Evolutionary conservation across 2,329 filamentous ascomycete species (phyloP).

Genomic region (Nigrospora sphaerica): DNA sequence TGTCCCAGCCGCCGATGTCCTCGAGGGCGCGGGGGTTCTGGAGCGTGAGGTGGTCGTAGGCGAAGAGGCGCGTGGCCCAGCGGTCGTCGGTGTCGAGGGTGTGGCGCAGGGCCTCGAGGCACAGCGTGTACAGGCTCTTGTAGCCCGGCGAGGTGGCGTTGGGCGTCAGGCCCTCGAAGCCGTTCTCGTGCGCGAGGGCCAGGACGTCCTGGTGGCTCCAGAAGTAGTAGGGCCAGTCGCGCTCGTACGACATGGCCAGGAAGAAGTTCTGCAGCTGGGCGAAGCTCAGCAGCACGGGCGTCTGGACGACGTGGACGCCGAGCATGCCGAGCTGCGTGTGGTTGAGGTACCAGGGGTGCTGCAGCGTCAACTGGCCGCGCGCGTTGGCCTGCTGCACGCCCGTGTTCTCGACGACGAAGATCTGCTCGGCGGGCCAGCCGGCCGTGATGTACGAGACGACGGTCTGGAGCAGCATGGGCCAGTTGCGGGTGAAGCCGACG

Average conservation of each 20-base stretch:
- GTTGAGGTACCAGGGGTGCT: constrained; percentile 52
- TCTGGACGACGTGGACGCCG: constrained; percentile 42
- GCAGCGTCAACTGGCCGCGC: constrained; percentile 36
- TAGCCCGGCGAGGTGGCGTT: constrained; percentile 26
- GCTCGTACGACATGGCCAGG: constrained; percentile 34
- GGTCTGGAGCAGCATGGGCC: constrained; percentile 46
- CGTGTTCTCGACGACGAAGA: constrained; percentile 54
- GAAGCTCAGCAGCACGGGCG: constrained; percentile 45
- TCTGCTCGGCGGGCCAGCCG: constrained; percentile 49
- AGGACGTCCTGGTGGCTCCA: constrained; percentile 52
- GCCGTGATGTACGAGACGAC: constrained; percentile 51
- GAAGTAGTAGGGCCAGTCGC: constrained; percentile 42
- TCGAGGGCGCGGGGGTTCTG: constrained; percentile 46
- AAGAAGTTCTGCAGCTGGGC: constrained; percentile 50
- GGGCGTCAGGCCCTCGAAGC: constrained; percentile 23
- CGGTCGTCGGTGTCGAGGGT: constrained; percentile 22
- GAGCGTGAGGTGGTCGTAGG: constrained; percentile 50
- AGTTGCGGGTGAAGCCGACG: constrained; percentile 52
- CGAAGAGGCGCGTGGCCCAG: constrained; percentile 50
- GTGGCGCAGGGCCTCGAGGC: constrained; percentile 25
- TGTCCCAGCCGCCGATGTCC: constrained; percentile 49
- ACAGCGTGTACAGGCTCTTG: constrained; percentile 32
- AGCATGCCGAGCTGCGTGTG: constrained; percentile 40
- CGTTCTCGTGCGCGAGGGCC: constrained; percentile 34
- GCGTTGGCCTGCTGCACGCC: constrained; percentile 47